Evolutionary conservation across 352 stramenopile species (phyloP).

Genomic region (Phytophthora tentaculata): DNA sequence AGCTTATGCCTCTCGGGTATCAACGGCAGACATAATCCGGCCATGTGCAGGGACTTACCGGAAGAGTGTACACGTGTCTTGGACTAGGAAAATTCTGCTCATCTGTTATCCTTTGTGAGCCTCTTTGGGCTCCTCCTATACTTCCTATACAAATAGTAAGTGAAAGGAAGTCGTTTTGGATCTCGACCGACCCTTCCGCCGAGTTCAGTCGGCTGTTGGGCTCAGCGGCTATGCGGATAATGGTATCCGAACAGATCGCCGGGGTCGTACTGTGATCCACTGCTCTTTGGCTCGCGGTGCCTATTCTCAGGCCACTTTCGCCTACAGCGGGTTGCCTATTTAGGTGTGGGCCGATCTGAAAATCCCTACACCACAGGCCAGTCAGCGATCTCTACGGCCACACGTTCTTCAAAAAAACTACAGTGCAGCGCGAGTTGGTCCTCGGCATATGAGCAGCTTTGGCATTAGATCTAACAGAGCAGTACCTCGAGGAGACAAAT

Average conservation of each 20-base stretch:
- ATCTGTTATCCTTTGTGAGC: background rate
- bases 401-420: too few species aligned
- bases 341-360: too few species aligned
- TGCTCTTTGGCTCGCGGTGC: background rate
- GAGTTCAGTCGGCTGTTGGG: background rate
- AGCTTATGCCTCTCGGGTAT: background rate
- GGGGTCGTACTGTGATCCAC: background rate
- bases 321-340: too few species aligned
- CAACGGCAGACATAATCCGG: background rate
- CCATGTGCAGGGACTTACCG: background rate
- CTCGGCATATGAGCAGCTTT: too few species aligned
- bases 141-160: background rate
- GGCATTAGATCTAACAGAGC: too few species aligned
- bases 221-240: background rate
- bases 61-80: background rate
- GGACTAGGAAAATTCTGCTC: background rate
- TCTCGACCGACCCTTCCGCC: background rate
- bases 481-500: too few species aligned
- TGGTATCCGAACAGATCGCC: background rate
- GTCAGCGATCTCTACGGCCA: too few species aligned
- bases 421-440: too few species aligned
- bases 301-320: too few species aligned
- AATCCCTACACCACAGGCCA: too few species aligned
- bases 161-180: background rate
- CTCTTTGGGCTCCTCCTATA: background rate